Percentiles rank a stretch among this genome's conserved stretches.
These are phyloP conservation scores for Neurospora africana DNA, from an alignment of 495 filamentous ascomycete species.

Conservation along the genomic window DNA sequence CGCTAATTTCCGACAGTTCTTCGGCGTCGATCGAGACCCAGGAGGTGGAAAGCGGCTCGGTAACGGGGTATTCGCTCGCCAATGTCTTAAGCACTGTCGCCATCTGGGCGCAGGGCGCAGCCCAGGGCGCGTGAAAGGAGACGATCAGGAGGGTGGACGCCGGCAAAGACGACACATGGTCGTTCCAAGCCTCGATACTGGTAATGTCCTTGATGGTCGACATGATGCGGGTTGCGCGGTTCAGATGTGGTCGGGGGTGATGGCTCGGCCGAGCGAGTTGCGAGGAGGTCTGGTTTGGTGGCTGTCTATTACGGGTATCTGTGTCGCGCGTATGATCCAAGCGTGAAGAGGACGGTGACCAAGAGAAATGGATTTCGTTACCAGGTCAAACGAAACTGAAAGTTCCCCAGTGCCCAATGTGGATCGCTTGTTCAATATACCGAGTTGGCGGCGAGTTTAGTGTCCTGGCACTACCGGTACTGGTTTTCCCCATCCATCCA, in stretches of 20 bases:
- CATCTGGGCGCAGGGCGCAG: constrained; percentile 93
- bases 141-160: constrained; percentile 62
- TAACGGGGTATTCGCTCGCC: constrained; percentile 65
- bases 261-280: background rate
- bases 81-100: constrained; percentile 73
- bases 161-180: constrained; percentile 52
- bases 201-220: constrained; percentile 65
- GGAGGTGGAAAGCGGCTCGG: constrained; percentile 52
- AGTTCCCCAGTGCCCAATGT: background rate
- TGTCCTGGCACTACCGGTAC: background rate
- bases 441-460: background rate
- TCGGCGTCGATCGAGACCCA: constrained; percentile 89
- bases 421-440: background rate
- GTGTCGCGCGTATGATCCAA: background rate
- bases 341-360: background rate
- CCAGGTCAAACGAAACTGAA: background rate
- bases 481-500: background rate
- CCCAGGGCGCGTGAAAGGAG: constrained; percentile 94
- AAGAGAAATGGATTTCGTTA: background rate
- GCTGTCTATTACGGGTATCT: background rate
- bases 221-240: constrained; percentile 33
- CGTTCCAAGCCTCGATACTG: constrained; percentile 54
- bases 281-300: background rate
- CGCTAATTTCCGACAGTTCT: constrained; percentile 75
- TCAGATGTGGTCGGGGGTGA: background rate